Conservation (phyloP, 495 filamentous ascomycete genomes). For the Pyronema domesticum region DNA sequence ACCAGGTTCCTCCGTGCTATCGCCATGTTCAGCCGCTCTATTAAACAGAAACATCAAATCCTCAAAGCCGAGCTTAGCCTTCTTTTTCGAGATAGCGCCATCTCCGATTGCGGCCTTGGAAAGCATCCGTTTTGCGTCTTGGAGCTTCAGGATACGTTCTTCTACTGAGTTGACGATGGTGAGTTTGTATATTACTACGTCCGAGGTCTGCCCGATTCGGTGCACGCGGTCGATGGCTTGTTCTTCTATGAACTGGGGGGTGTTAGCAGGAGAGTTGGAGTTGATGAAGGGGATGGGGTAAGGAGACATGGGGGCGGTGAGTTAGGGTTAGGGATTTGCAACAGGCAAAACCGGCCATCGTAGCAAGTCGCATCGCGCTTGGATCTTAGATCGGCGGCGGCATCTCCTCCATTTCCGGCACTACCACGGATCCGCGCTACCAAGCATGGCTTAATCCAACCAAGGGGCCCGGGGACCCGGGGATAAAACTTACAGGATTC, state of each 20-base stretch:
- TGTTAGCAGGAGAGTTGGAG: background rate
- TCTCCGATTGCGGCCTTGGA: slow-evolving; percentile 73
- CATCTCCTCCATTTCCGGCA: too few species aligned
- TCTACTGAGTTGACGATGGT: slow-evolving; percentile 74
- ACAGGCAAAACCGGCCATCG: slow-evolving; percentile 14
- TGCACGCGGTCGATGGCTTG: slow-evolving; percentile 98
- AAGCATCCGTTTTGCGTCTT: slow-evolving; percentile 78
- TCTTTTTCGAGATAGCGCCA: slow-evolving; percentile 40
- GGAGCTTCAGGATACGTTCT: slow-evolving; percentile 76
- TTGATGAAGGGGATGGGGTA: too few species aligned
- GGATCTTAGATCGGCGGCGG: too few species aligned
- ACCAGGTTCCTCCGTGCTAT: background rate
- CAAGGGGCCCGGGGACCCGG: too few species aligned
- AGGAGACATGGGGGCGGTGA: too few species aligned
- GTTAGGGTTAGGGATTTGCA: too few species aligned
- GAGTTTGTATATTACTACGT: slow-evolving; percentile 86
- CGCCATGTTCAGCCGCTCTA: slow-evolving; percentile 44
- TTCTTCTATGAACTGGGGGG: slow-evolving; percentile 69
- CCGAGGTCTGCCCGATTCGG: slow-evolving; percentile 80
- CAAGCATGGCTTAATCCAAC: too few species aligned
- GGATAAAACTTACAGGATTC: slow-evolving; percentile 54
- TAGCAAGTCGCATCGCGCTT: background rate
- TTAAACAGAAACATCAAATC: slow-evolving; percentile 85
- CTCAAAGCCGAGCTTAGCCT: slow-evolving; percentile 69
- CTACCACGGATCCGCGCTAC: too few species aligned